A percentile compares a stretch with the other conserved stretches of the same genome.
Conservation (phyloP, 2,329 filamentous ascomycete species). For the Nectriaceae sp. region DNA sequence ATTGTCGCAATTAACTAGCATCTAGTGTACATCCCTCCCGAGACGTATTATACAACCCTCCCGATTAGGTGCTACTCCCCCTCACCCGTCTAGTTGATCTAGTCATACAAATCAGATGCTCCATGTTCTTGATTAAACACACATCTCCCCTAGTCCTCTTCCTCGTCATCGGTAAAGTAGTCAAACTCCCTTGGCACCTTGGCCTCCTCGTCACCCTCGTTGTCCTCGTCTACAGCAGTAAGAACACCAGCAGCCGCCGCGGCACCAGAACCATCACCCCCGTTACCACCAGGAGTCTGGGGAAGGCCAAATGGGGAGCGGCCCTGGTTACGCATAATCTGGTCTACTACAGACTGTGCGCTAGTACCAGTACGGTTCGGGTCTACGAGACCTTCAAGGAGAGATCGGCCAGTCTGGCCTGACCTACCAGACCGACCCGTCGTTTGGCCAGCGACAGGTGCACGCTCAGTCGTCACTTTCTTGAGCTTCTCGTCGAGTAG, state of each 20-base stretch:
- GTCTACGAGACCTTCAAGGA: conserved; percentile 40
- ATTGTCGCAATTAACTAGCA: background rate
- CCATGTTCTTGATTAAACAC: background rate
- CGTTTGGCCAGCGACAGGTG: conserved; percentile 54
- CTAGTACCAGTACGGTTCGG: conserved; percentile 30
- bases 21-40: background rate
- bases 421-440: conserved; percentile 34
- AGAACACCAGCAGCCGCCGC: conserved; percentile 77
- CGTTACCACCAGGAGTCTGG: conserved; percentile 35
- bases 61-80: conserved; percentile 4
- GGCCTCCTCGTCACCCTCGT: conserved; percentile 73
- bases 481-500: conserved; percentile 91
- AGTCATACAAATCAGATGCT: conserved; percentile 24
- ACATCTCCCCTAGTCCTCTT: conserved; percentile 25
- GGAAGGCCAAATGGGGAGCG: conserved; percentile 34
- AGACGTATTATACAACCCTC: background rate
- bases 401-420: conserved; percentile 32
- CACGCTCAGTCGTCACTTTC: conserved; percentile 68
- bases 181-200: conserved; percentile 72
- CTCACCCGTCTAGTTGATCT: conserved; percentile 18
- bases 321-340: conserved; percentile 42
- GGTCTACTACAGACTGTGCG: conserved; percentile 40
- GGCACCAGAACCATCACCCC: conserved; percentile 58
- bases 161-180: conserved; percentile 70
- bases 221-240: conserved; percentile 85